Percentiles rank a stretch among this genome's conserved stretches.
These are phyloP conservation scores for Aspergillus bertholletiae DNA, from an alignment of 495 filamentous ascomycete species.

Conservation along the genomic window DNA sequence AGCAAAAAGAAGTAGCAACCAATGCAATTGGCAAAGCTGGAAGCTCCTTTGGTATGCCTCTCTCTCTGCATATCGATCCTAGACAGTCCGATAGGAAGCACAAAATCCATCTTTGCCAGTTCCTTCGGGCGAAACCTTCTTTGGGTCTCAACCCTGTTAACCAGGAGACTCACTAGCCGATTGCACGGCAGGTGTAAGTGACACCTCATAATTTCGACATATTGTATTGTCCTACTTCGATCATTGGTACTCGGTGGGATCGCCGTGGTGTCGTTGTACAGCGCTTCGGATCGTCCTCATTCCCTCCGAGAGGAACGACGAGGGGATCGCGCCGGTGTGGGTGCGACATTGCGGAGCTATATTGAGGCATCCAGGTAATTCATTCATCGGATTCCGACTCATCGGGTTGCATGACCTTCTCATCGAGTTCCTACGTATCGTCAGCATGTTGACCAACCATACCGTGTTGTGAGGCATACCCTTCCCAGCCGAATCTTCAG, in stretches of 20 bases:
- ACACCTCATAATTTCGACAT: not conserved
- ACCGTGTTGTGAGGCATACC: slow-evolving; percentile 28
- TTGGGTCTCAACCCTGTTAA: not conserved
- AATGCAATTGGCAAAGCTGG: not conserved
- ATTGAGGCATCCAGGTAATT: too few relatives aligned
- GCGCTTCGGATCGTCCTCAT: not conserved
- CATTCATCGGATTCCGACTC: slow-evolving; percentile 47
- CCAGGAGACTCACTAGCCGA: not conserved
- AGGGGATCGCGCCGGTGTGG: not conserved
- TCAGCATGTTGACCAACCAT: slow-evolving; percentile 1
- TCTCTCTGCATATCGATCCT: too few relatives aligned
- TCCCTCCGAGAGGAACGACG: not conserved
- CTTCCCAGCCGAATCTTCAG: slow-evolving; percentile 59
- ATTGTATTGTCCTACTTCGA: not conserved
- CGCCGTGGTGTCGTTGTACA: not conserved
- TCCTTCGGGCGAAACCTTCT: not conserved
- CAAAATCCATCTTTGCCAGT: not conserved
- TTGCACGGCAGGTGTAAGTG: not conserved
- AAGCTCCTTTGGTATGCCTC: not conserved
- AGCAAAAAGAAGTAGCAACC: not conserved
- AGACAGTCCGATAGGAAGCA: too few relatives aligned
- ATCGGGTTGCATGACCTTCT: slow-evolving; percentile 52
- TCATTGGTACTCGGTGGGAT: not conserved
- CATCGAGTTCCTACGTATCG: slow-evolving; percentile 44
- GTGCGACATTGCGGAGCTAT: too few relatives aligned